Evolutionary conservation across 2,329 filamentous ascomycete species (phyloP).

Genomic region (Fulvia fulva): DNA sequence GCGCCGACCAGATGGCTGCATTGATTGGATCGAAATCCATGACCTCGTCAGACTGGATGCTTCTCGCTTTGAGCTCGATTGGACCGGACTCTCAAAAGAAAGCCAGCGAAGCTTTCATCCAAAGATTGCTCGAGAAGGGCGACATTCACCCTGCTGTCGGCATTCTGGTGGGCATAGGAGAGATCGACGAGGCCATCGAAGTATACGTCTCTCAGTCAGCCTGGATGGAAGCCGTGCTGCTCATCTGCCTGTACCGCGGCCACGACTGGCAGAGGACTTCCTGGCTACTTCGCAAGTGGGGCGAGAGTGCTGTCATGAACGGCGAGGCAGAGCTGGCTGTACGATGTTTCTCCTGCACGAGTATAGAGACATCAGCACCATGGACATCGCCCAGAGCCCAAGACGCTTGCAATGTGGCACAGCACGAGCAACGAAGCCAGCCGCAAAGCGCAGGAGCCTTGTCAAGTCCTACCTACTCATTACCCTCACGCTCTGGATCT

Average conservation of each 20-base stretch:
- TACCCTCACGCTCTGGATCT: constrained; percentile 55
- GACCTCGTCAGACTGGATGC: constrained; percentile 95
- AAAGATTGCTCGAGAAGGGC: constrained; percentile 80
- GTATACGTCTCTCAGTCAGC: constrained; percentile 88
- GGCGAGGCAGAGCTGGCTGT: constrained; percentile 88
- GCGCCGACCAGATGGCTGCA: constrained; percentile 74
- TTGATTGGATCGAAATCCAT: constrained; percentile 75
- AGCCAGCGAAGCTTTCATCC: constrained; percentile 83
- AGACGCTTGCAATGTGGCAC: constrained; percentile 55
- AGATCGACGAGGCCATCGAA: constrained; percentile 91
- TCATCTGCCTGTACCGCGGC: constrained; percentile 79
- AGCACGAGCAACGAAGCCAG: constrained; percentile 38
- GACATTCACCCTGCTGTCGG: constrained; percentile 90
- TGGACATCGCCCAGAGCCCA: constrained; percentile 82
- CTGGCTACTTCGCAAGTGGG: constrained; percentile 88
- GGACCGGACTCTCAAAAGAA: constrained; percentile 75
- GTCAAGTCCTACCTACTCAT: constrained; percentile 69
- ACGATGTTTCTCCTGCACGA: constrained; percentile 87
- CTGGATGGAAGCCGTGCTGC: constrained; percentile 87
- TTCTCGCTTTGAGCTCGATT: constrained; percentile 85
- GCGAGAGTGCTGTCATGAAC: constrained; percentile 81
- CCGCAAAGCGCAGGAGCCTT: constrained; percentile 49
- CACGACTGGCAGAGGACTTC: constrained; percentile 87
- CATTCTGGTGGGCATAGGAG: constrained; percentile 86
- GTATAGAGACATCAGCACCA: constrained; percentile 75